phyloP scores from a whole-genome alignment of 768 basidiomycete species.

The Phanerodontia chrysosporium region DNA sequence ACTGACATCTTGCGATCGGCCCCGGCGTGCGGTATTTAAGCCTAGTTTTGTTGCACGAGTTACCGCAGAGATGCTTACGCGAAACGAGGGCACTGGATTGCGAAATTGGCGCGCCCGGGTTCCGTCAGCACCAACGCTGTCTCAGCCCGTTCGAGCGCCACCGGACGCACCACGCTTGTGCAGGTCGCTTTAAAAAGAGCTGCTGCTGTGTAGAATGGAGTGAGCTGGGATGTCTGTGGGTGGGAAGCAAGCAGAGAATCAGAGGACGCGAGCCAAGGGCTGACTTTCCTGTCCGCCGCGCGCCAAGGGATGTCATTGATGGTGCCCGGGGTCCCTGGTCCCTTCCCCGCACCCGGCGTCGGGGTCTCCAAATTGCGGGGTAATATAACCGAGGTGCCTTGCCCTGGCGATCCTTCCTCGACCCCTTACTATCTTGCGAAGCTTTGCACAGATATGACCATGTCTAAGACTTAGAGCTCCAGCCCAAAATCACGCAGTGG shows the following conservation, averaged over 20 bases:
- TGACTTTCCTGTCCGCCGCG: neutral
- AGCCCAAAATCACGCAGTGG: too few species aligned
- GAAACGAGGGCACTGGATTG: neutral
- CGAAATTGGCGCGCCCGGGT: neutral
- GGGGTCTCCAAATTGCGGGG: neutral
- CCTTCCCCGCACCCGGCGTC: neutral
- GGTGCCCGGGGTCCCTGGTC: neutral
- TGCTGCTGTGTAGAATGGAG: too few species aligned
- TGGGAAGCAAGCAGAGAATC: neutral
- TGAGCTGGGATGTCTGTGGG: neutral
- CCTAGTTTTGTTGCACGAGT: neutral
- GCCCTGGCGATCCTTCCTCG: neutral
- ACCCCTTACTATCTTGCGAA: neutral
- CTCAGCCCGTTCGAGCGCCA: neutral
- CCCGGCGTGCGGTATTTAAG: neutral
- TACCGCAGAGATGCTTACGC: neutral
- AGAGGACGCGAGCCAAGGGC: neutral
- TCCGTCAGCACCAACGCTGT: neutral
- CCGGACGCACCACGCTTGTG: neutral
- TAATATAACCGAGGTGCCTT: neutral
- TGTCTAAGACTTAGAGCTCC: too few species aligned
- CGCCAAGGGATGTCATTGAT: neutral
- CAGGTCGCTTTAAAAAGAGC: neutral
- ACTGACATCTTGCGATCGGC: slow-evolving; percentile 18
- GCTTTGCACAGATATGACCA: neutral